A percentile compares a stretch with the other conserved stretches of the same genome.
Evolutionary conservation across 768 basidiomycete species (phyloP).

Genomic region (Agaricus subrufescens): DNA sequence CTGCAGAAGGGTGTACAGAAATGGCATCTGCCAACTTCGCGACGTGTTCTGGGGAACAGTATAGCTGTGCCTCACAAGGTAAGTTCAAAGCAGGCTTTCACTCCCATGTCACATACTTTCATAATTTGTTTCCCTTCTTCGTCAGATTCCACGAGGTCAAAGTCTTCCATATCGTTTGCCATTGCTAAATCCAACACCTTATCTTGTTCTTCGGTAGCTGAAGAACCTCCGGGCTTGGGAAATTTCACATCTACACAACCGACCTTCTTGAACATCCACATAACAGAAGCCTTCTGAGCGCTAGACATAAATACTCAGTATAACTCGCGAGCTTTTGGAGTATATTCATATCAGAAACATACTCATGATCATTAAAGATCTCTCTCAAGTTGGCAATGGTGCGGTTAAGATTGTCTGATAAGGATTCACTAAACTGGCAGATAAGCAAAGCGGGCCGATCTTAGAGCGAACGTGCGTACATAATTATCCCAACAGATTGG

Average conservation of each 20-base stretch:
- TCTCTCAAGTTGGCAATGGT: slow-evolving; percentile 55
- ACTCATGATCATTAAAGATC: slow-evolving; percentile 46
- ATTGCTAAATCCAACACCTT: slow-evolving; percentile 36
- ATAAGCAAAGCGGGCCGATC: background rate
- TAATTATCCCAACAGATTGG: slow-evolving; percentile 56
- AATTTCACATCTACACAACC: slow-evolving; percentile 43
- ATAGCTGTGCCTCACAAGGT: slow-evolving; percentile 7
- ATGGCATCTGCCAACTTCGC: slow-evolving; percentile 12
- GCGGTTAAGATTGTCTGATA: slow-evolving; percentile 61
- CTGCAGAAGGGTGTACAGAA: slow-evolving; percentile 13
- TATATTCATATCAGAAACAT: slow-evolving; percentile 11
- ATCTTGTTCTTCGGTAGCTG: slow-evolving; percentile 24
- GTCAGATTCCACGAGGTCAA: slow-evolving; percentile 29
- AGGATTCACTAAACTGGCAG: slow-evolving; percentile 17
- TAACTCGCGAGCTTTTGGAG: background rate
- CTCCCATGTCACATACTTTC: slow-evolving; percentile 14
- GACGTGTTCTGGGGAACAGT: slow-evolving; percentile 11
- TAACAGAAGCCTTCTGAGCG: slow-evolving; percentile 57
- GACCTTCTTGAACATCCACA: slow-evolving; percentile 57
- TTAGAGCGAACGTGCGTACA: slow-evolving; percentile 36
- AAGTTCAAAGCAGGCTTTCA: slow-evolving; percentile 2
- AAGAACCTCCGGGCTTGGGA: slow-evolving; percentile 27
- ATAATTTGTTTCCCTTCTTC: slow-evolving; percentile 21
- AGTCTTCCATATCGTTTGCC: slow-evolving; percentile 39
- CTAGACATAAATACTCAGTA: slow-evolving; percentile 25